Base-by-base conservation (phyloP, 169 alveolate species). In the Theileria parva region DNA sequence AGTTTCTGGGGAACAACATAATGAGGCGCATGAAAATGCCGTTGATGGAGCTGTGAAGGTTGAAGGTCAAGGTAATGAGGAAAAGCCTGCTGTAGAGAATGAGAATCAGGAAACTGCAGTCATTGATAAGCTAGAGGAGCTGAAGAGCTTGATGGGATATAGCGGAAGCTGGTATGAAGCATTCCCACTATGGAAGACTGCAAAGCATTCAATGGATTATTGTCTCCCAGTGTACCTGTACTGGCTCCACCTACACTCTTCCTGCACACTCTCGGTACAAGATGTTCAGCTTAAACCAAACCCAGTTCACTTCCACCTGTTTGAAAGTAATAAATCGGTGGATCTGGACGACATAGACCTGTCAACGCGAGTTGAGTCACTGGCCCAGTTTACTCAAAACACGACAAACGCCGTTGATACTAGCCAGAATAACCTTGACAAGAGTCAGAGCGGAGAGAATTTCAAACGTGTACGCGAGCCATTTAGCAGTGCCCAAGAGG, bases 181-280 rank as follows among this genome's bases (percentile, higher is more conserved):
- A 7, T 93, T 91, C 78, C 98, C 98, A 6, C 84, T 94, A 39
- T 95, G 97, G 97, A 91, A 83, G 61, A 73, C 86, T 5, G 88
- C 95, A 19, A 83, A 92, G 55, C 86, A 87, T 73, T 86, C 97
- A 21, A 93, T 91, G 32, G 98, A 95, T 79, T 95, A 93, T 81
- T 94, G 96, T 71, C 71, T 95, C 48, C 92, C 97, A 39, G 93
- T 95, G 7, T 95, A 95, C 85, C 81, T 95, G 76, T 89, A 84
- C 69, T 95, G 98, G 98, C 80, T 93, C 19, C 91, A 95, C 60
- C 86, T 95, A 74, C 90, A 94, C 69, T 86, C 94, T 17, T 93
- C 94, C 0, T 94, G 95, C 57, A 77, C 87, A 34, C 78, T 91
- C n/a, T 90, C 80, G 61, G 94, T 93, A 50, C 98, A 95, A 80